Evolutionary conservation across 495 filamentous ascomycete genomes (phyloP).

Genomic region (Tuber calosporum): DNA sequence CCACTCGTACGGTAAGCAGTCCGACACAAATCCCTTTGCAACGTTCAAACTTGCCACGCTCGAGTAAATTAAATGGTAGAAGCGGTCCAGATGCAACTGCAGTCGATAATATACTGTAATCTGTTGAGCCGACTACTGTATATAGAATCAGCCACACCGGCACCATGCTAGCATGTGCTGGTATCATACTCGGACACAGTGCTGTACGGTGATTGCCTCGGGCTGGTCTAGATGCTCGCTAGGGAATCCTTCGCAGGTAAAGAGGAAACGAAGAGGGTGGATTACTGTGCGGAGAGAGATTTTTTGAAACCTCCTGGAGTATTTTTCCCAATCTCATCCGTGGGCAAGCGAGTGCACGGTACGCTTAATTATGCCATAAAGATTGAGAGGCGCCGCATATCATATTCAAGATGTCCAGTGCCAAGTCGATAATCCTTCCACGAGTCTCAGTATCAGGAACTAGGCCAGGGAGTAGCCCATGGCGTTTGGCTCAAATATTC

Average conservation of each 20-base stretch:
- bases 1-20: neutral
- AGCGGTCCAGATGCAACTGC: neutral
- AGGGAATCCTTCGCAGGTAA: neutral
- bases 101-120: neutral
- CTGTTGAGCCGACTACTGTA: neutral
- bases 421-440: no score
- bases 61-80: neutral
- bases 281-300: neutral
- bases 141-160: neutral
- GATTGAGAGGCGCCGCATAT: neutral
- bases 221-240: neutral
- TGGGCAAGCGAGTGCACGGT: neutral
- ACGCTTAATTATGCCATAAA: neutral
- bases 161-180: neutral
- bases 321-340: neutral
- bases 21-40: neutral
- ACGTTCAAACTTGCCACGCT: neutral
- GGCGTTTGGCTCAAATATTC: no score
- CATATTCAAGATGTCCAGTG: neutral
- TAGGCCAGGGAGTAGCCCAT: no score
- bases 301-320: neutral
- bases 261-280: neutral
- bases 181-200: no score
- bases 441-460: no score
- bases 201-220: neutral